These are phyloP conservation scores for Silene conica DNA, from an alignment of 148 eudicot genomes.

Conservation along the genomic window DNA sequence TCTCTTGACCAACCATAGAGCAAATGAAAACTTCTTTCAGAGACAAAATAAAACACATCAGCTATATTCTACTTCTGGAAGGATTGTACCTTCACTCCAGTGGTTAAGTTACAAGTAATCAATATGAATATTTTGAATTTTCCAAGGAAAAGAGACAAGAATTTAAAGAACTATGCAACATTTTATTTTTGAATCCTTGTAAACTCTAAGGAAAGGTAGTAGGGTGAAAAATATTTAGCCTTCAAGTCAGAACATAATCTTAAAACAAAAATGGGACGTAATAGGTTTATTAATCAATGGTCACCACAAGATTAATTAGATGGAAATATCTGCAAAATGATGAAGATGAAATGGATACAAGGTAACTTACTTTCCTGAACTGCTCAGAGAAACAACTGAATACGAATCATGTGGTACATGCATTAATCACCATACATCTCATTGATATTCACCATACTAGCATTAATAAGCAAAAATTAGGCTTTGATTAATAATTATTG, in stretches of 20 bases:
- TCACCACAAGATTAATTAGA: not conserved
- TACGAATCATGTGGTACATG: slow-evolving; percentile 95
- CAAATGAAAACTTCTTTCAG: not conserved
- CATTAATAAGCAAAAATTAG: no score
- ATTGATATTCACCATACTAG: no score
- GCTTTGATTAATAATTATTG: no score
- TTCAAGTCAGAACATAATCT: not conserved
- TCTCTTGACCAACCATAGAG: not conserved
- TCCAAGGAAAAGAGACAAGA: not conserved
- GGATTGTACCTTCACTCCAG: not conserved
- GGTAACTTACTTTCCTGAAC: slow-evolving; percentile 88
- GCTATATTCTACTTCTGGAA: not conserved
- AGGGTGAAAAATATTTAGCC: not conserved
- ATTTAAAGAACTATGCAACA: slow-evolving; percentile 2
- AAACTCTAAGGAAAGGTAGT: not conserved
- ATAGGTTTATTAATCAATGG: not conserved
- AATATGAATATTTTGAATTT: not conserved
- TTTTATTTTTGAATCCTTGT: not conserved
- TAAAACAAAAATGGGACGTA: not conserved
- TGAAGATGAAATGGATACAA: not conserved
- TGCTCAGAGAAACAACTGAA: slow-evolving; percentile 86
- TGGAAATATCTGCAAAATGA: slow-evolving; percentile 8
- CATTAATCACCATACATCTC: no score
- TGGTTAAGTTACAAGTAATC: slow-evolving; percentile 4
- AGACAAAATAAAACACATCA: not conserved